A percentile compares a stretch with the other conserved stretches of the same genome.
These are phyloP conservation scores for Acanthamoeba sp. DNA, from an alignment of 208 protist species.

Conservation along the genomic window DNA sequence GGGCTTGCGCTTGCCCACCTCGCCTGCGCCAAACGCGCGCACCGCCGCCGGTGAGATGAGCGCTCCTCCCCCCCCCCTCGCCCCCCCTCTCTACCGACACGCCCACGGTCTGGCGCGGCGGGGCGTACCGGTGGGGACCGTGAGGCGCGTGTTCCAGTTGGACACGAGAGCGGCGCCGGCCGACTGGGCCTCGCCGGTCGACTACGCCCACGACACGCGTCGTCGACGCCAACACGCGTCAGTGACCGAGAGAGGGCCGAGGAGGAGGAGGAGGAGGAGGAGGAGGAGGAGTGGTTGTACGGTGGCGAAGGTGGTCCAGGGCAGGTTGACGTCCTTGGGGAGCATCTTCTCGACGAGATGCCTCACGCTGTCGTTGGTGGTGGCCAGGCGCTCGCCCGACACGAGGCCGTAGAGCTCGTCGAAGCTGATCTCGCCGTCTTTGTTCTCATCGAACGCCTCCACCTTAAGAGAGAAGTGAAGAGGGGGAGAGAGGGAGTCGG, in stretches of 20 bases:
- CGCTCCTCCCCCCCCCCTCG: too few species aligned
- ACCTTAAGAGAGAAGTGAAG: too few species aligned
- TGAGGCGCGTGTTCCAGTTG: conserved; percentile 24
- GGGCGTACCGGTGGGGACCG: neutral
- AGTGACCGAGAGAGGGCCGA: neutral
- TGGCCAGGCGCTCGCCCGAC: neutral
- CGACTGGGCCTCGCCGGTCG: neutral
- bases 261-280: neutral
- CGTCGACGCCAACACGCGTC: neutral
- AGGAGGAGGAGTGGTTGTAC: neutral
- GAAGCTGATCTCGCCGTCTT: conserved; percentile 73
- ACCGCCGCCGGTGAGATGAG: too few species aligned
- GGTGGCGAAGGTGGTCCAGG: conserved; percentile 55
- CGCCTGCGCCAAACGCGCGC: too few species aligned
- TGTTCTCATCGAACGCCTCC: conserved; percentile 65
- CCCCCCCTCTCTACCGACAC: too few species aligned
- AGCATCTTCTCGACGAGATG: conserved; percentile 54
- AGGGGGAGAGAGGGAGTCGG: too few species aligned
- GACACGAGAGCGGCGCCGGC: neutral
- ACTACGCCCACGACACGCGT: neutral
- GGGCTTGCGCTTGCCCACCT: conserved; percentile 62
- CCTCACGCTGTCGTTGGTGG: neutral
- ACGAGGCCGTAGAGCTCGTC: conserved; percentile 62
- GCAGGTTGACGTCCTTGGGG: conserved; percentile 57
- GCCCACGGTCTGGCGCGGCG: too few species aligned